Evolutionary conservation across 129 eudicot genomes (phyloP).

Genomic region (Lonicera japonica): DNA sequence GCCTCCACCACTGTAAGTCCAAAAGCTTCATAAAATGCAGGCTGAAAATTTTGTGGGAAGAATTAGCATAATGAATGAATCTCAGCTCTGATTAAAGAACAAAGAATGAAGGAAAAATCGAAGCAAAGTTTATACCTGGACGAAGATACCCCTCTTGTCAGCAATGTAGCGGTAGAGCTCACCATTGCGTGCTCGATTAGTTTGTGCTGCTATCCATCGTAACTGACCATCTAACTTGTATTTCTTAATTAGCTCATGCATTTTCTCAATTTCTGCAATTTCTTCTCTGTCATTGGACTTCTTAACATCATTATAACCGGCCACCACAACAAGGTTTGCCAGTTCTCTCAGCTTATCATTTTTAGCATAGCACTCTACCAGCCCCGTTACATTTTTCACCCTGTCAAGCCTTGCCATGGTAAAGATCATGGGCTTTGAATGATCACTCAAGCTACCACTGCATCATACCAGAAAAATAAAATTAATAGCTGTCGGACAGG

Average conservation of each 20-base stretch:
- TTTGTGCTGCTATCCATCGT: slow-evolving; percentile 84
- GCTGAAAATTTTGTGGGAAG: slow-evolving; percentile 40
- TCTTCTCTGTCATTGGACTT: slow-evolving; percentile 89
- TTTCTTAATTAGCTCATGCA: slow-evolving; percentile 66
- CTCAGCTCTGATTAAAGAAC: background rate
- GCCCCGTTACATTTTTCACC: slow-evolving; percentile 87
- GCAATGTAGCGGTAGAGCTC: slow-evolving; percentile 93
- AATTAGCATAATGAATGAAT: background rate
- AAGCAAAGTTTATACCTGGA: slow-evolving; percentile 52
- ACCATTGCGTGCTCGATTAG: slow-evolving; percentile 77
- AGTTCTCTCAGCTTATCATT: slow-evolving; percentile 58
- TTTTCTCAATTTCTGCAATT: slow-evolving; percentile 80
- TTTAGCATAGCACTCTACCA: slow-evolving; percentile 85
- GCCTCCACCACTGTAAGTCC: slow-evolving; percentile 98
- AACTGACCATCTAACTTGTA: slow-evolving; percentile 73
- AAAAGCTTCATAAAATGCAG: slow-evolving; percentile 95
- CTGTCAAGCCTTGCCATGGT: slow-evolving; percentile 98
- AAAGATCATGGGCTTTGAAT: slow-evolving; percentile 81
- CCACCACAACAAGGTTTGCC: slow-evolving; percentile 83
- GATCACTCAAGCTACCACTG: slow-evolving; percentile 75
- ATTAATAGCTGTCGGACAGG: slow-evolving; percentile 1
- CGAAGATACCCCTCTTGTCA: slow-evolving; percentile 77
- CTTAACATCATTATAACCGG: slow-evolving; percentile 78
- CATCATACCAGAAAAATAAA: slow-evolving; percentile 12
- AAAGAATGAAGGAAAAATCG: background rate